Evolutionary conservation across 352 stramenopile species (phyloP), one percentile per base, ranked within the genome.

Genomic region (Globisporangium polare): DNA sequence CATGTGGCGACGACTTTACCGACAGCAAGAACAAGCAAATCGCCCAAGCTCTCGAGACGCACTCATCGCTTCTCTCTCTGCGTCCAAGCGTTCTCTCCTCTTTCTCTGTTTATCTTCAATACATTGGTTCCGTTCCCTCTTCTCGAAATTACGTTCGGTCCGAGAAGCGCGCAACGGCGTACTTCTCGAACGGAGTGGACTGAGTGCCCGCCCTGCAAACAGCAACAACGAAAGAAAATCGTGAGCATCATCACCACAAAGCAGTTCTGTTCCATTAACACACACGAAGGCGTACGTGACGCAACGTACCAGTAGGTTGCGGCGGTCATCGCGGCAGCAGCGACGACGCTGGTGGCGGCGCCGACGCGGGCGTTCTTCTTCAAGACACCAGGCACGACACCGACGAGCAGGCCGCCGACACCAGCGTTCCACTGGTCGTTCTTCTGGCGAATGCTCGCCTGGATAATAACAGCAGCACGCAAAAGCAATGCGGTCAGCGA

Each of bases 311-410:
- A 94, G 78, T 68, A 94, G n/a, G 78, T 73, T 0, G 74, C 62
- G 26, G 80, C 80, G 9, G 69, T 65, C 77, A 90, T 89, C 26
- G 65, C 72, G 8, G 53, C 61, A 45, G 66, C 80, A 46, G 72
- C 62, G 42, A 72, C 66, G 58, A 90, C 49, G 53, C 82, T 76
- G 7, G 83, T 70, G 18, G 58, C 79, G n/a, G 66, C 71, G 50
- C 66, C 80, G 24, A 91, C 64, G 49, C 84, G 84, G 45, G 83
- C 76, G 73, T 86, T 95, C 72, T 89, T 81, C 70, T 83, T 86
- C 53, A 92, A 58, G 13, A 95, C 78, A 22, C 73, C 86, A 0
- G 85, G 81, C 58, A 95, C 77, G 43, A 87, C 43, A 55, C 86
- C 86, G 22, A 84, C 82, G 13, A 86, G 59, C 22, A 79, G 71